Percentiles rank a stretch among this genome's conserved stretches.
phyloP scores from a whole-genome alignment of 805 yeast species.

The Wickerhamiella shivajii region DNA sequence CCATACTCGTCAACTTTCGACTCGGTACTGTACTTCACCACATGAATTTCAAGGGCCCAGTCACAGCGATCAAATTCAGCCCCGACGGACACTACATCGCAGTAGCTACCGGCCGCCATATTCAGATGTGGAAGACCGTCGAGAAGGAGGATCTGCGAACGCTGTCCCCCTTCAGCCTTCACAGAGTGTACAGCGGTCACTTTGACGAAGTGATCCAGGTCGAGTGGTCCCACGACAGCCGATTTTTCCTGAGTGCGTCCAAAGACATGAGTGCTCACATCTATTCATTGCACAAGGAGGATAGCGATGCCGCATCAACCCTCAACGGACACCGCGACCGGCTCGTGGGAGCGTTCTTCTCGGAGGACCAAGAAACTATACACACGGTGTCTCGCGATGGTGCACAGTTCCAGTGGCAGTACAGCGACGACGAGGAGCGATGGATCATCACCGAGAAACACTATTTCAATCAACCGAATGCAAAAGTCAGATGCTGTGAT shows the following conservation, averaged over 20 bases:
- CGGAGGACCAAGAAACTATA: slow-evolving; percentile 73
- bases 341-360: slow-evolving; percentile 76
- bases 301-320: slow-evolving; percentile 64
- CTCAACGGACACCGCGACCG: slow-evolving; percentile 87
- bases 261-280: slow-evolving; percentile 82
- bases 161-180: slow-evolving; percentile 90
- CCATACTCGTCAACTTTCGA: slow-evolving; percentile 73
- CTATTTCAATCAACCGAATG: slow-evolving; percentile 41
- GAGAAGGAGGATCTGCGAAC: slow-evolving; percentile 67
- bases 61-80: slow-evolving; percentile 62
- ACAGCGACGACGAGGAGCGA: slow-evolving; percentile 29
- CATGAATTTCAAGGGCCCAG: slow-evolving; percentile 77
- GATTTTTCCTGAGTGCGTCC: slow-evolving; percentile 73
- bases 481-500: slow-evolving; percentile 61
- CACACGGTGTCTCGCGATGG: slow-evolving; percentile 92
- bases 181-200: slow-evolving; percentile 85
- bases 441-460: slow-evolving; percentile 80
- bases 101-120: slow-evolving; percentile 61
- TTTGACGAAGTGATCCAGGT: slow-evolving; percentile 64
- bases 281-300: slow-evolving; percentile 59
- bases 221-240: slow-evolving; percentile 82
- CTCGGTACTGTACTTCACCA: slow-evolving; percentile 81
- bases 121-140: slow-evolving; percentile 93
- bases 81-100: slow-evolving; percentile 86
- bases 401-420: slow-evolving; percentile 86